Conservation (phyloP, 164 flowering plant species). For the Piper betle region DNA sequence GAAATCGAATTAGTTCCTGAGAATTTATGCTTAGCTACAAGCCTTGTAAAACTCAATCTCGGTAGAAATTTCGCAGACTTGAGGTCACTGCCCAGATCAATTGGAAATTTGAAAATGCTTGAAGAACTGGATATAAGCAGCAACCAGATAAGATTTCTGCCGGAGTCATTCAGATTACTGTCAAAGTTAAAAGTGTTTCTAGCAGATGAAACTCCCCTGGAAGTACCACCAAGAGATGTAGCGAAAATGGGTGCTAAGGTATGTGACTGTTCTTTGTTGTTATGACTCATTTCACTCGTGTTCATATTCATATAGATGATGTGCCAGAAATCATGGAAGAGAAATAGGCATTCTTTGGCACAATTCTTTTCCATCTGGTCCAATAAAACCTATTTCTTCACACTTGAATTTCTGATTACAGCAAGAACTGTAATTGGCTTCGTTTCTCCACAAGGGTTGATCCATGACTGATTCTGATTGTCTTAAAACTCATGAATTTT, state of each 20-base stretch:
- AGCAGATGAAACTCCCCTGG: conserved; percentile 63
- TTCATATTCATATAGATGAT: background rate
- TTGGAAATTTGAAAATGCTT: conserved; percentile 58
- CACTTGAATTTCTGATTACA: too few species aligned
- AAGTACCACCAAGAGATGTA: conserved; percentile 52
- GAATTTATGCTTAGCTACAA: conserved; percentile 41
- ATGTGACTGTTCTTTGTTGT: background rate
- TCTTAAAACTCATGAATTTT: background rate
- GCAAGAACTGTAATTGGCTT: too few species aligned
- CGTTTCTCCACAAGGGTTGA: too few species aligned
- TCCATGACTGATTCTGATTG: too few species aligned
- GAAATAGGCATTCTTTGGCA: too few species aligned
- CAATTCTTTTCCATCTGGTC: too few species aligned
- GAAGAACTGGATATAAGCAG: conserved; percentile 64
- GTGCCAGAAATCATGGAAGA: too few species aligned
- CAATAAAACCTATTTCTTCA: too few species aligned
- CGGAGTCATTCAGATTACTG: conserved; percentile 52
- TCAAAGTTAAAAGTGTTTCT: conserved; percentile 42
- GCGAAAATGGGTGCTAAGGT: conserved; percentile 60
- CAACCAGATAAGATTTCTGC: conserved; percentile 45
- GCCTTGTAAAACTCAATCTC: conserved; percentile 40
- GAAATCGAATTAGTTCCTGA: conserved; percentile 54
- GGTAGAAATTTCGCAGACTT: conserved; percentile 62
- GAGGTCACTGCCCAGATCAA: conserved; percentile 44
- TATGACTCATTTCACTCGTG: background rate